Evolutionary conservation across 106 monocot species (phyloP).

Genomic region (Vanilla planifolia): DNA sequence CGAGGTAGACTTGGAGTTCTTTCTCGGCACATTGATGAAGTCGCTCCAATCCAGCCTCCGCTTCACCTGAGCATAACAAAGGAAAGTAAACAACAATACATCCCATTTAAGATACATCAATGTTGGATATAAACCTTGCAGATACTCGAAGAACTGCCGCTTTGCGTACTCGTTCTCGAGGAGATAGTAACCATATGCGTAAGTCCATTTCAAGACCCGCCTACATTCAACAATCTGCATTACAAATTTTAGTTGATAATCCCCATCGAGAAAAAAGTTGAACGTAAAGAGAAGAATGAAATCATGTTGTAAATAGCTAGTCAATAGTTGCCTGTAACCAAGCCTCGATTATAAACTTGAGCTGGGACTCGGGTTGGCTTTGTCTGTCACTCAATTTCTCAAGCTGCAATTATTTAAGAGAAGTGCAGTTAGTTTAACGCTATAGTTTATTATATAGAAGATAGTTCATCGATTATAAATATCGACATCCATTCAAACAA

Average conservation of each 20-base stretch:
- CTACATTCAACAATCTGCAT: conserved; percentile 95
- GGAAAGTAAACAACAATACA: conserved; percentile 1
- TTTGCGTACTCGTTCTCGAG: conserved; percentile 93
- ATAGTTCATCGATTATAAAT: too few relatives aligned
- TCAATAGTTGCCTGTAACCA: conserved; percentile 63
- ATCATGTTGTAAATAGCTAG: background rate
- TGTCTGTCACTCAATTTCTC: conserved; percentile 57
- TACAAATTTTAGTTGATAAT: background rate
- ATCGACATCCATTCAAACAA: too few relatives aligned
- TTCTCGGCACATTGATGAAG: conserved; percentile 99
- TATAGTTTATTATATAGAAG: too few relatives aligned
- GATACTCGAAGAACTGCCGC: conserved; percentile 91
- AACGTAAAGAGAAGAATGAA: background rate
- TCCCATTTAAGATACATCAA: conserved; percentile 1
- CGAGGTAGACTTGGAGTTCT: conserved; percentile 75
- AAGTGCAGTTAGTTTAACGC: too few relatives aligned
- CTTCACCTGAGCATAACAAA: conserved; percentile 61
- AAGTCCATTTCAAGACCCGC: conserved; percentile 96
- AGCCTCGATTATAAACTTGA: conserved; percentile 69
- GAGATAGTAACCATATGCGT: conserved; percentile 95
- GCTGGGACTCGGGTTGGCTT: conserved; percentile 70
- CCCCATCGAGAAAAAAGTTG: background rate
- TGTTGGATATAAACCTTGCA: conserved; percentile 61
- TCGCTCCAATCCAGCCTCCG: conserved; percentile 92
- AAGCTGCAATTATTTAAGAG: conserved; percentile 29